Evolutionary conservation across 768 basidiomycete species (phyloP), one percentile per base, ranked within the genome.

Genomic region (Mycena indigotica): DNA sequence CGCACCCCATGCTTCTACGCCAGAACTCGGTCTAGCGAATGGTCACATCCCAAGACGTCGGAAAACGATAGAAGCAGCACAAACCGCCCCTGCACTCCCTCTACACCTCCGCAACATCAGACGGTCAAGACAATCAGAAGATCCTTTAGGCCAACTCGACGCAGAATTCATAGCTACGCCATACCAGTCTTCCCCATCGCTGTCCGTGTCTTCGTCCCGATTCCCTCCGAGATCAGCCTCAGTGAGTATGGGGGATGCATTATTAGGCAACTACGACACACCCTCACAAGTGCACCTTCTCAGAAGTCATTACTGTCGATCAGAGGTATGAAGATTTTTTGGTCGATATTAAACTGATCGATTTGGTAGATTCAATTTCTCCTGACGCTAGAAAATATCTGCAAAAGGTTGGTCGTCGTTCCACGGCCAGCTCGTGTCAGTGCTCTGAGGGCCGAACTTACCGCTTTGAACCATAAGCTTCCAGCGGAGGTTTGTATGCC

Each of bases 401-500:
- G 88, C 63, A 96, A 96, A 67, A 83, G 92, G 50, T 80, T 99
- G 32, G 75, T 99, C 49, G 87, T 97, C 25, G 87, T 99, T 0
- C 97, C 97, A 15, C 89, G 89, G 67, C 94, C 91, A 44, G 97
- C 97, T 13, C 86, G 96, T 35, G 89, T 98, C 39, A 96, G 94
- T 70, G 95, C 97, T n/a, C 76, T 99, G 44, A 80, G 97, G 68
- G 97, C 97, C 28, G 97, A 98, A 70, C 74, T 99, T 65, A 99
- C 97, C 4, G 88, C 89, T 17, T 76, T 99, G 53, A 99, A 99
- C 67, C 96, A 99, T 69, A 92, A 90, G 69, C 83, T 99, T 28
- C 97, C 97, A 15, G 93, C 97, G 2, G 97, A 98, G 81, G 84
- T 93, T 16, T 93, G 91, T 69, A 89, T 93, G 84, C 91, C 89